phyloP scores from a whole-genome alignment of 495 filamentous ascomycete genomes.

The Neurospora cerealis region DNA sequence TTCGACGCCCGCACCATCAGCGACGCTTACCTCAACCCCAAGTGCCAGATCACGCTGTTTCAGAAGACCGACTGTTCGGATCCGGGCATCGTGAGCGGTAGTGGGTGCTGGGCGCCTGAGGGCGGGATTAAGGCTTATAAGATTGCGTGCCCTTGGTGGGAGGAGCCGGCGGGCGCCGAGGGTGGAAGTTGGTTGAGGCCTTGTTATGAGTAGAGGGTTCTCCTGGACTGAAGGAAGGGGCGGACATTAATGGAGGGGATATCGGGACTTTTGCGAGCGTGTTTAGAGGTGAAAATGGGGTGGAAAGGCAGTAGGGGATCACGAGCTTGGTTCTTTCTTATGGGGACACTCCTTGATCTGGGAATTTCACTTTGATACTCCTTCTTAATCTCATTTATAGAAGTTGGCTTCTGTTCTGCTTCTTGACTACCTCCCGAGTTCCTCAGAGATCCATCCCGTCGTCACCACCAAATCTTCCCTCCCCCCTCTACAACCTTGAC shows the following conservation, averaged over 20 bases:
- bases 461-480: too few relatives aligned
- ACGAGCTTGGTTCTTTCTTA: not conserved
- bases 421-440: not conserved
- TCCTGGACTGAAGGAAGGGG: not conserved
- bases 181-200: not conserved
- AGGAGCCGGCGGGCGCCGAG: not conserved
- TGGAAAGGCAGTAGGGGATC: not conserved
- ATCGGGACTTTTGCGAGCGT: not conserved
- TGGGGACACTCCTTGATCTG: not conserved
- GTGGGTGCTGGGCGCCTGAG: constrained; percentile 6
- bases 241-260: not conserved
- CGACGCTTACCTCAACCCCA: not conserved
- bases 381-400: not conserved
- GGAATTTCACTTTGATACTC: not conserved
- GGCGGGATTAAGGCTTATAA: constrained; percentile 6
- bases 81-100: constrained; percentile 2
- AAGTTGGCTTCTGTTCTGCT: not conserved
- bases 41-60: constrained; percentile 7
- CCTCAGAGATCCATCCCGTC: too few relatives aligned
- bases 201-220: not conserved
- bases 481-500: too few relatives aligned
- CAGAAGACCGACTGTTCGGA: constrained; percentile 6
- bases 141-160: constrained; percentile 6
- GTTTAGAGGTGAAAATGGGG: not conserved
- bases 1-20: constrained; percentile 1